A percentile compares a stretch with the other conserved stretches of the same genome.
Conservation (phyloP, 768 basidiomycete species). For the Trichaptum fuscoviolaceum region DNA sequence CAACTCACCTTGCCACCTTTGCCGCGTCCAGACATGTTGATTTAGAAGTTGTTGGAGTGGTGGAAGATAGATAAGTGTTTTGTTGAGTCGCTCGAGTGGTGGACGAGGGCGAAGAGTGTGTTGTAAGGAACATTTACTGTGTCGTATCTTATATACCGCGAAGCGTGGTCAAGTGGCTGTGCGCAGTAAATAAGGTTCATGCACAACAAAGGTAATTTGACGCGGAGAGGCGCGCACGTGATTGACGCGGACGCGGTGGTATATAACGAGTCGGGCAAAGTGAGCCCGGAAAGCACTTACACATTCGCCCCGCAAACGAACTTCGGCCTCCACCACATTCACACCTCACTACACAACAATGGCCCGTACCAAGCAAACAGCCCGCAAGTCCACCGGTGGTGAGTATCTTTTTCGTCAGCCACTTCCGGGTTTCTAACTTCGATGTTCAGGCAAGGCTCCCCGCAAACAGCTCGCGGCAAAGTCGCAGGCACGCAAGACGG, state of each 20-base stretch:
- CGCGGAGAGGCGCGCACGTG: conserved; percentile 26
- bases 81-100: conserved; percentile 3
- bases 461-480: conserved; percentile 71
- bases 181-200: conserved; percentile 28
- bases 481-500: conserved; percentile 56
- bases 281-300: not conserved
- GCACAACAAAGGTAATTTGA: conserved; percentile 14
- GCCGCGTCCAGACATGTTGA: conserved; percentile 70
- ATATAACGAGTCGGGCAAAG: conserved; percentile 16
- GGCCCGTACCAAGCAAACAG: conserved; percentile 75
- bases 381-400: conserved; percentile 75
- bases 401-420: conserved; percentile 14
- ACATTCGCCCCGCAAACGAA: not conserved
- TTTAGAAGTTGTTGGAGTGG: conserved; percentile 12
- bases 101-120: conserved; percentile 14
- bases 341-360: conserved; percentile 29
- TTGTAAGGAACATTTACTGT: not conserved
- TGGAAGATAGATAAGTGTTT: conserved; percentile 10
- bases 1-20: conserved; percentile 65
- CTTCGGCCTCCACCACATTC: too few relatives aligned
- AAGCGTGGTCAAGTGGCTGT: conserved; percentile 23
- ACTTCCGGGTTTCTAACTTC: not conserved
- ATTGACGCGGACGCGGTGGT: conserved; percentile 21
- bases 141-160: conserved; percentile 30
- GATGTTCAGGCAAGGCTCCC: conserved; percentile 46